phyloP scores from a whole-genome alignment of 257 asterid genomes.

The Voacanga thouarsii region DNA sequence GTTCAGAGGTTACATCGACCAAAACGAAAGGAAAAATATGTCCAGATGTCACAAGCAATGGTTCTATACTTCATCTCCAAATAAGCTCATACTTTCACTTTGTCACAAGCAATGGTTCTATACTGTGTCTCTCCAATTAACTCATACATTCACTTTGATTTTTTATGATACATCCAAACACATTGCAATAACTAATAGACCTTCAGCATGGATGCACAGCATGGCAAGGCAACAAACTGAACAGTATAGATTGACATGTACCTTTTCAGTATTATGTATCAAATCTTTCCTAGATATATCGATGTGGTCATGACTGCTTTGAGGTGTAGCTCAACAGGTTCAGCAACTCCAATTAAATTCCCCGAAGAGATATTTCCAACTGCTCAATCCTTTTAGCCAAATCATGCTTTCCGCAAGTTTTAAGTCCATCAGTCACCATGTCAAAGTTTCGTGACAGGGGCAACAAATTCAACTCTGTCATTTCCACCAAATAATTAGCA shows the following conservation, averaged over 20 bases:
- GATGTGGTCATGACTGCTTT: background rate
- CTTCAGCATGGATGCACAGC: background rate
- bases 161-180: background rate
- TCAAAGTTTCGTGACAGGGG: slow-evolving; percentile 85
- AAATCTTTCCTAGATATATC: background rate
- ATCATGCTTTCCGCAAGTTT: slow-evolving; percentile 88
- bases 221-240: background rate
- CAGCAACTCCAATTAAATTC: slow-evolving; percentile 31
- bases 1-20: background rate
- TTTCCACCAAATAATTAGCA: slow-evolving; percentile 89
- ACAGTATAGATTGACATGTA: slow-evolving; percentile 9
- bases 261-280: slow-evolving; percentile 12
- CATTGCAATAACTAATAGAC: background rate
- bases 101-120: no score
- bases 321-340: background rate
- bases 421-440: slow-evolving; percentile 84
- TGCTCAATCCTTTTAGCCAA: slow-evolving; percentile 83
- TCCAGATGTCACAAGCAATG: background rate
- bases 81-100: no score
- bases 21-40: background rate
- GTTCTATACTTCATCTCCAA: background rate
- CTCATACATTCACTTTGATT: background rate
- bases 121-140: background rate
- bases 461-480: slow-evolving; percentile 64
- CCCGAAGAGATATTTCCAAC: slow-evolving; percentile 68